phyloP scores from a whole-genome alignment of 2,329 filamentous ascomycete species.

The Calonectria naviculata region DNA sequence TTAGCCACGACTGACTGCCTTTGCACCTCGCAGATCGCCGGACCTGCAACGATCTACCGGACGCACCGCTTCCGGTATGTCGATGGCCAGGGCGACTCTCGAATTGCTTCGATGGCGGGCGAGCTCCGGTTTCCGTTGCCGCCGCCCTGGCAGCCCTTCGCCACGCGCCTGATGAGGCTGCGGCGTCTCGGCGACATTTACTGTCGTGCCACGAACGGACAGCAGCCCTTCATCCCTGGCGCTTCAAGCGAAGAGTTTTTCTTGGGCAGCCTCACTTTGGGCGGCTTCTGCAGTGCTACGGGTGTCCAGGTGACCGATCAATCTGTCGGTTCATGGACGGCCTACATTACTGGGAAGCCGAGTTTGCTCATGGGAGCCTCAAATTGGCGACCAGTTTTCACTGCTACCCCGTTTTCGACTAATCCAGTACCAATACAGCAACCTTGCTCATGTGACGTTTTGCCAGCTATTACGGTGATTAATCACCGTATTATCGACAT shows the following conservation, averaged over 20 bases:
- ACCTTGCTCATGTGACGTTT: slow-evolving; percentile 23
- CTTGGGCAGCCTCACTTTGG: background rate
- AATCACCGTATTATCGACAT: slow-evolving; percentile 59
- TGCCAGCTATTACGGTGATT: slow-evolving; percentile 50
- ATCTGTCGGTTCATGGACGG: background rate
- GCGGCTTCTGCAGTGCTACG: background rate
- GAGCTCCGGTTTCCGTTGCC: background rate
- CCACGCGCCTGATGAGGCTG: background rate
- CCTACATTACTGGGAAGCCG: background rate
- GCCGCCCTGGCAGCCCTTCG: background rate
- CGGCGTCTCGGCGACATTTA: slow-evolving; percentile 11
- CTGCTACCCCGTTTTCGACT: slow-evolving; percentile 8
- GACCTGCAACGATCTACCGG: slow-evolving; percentile 12
- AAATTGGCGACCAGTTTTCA: background rate
- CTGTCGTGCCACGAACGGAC: background rate
- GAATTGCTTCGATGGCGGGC: background rate
- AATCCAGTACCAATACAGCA: slow-evolving; percentile 13
- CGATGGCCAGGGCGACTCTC: background rate
- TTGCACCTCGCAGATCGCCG: slow-evolving; percentile 34
- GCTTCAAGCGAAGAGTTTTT: slow-evolving; percentile 16
- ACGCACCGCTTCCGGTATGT: slow-evolving; percentile 11
- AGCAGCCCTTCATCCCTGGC: background rate
- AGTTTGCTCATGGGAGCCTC: background rate
- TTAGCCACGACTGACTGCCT: slow-evolving; percentile 29
- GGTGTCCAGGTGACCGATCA: background rate